A percentile compares a stretch with the other conserved stretches of the same genome.
phyloP scores from a whole-genome alignment of 2,329 filamentous ascomycete species.

The Colletotrichum siamense region DNA sequence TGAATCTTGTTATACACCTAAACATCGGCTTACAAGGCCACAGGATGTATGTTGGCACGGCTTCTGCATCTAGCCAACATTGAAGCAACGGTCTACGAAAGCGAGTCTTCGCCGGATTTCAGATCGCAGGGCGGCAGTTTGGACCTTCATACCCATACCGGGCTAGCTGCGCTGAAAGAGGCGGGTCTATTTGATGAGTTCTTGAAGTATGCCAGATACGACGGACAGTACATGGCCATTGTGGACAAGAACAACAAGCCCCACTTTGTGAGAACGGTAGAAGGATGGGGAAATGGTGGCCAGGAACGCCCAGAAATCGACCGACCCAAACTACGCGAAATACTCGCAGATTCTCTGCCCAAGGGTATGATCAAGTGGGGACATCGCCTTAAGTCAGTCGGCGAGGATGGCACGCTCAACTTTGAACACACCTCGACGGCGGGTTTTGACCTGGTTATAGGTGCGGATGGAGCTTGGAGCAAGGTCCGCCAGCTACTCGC shows the following conservation, averaged over 20 bases:
- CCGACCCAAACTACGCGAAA: conserved; percentile 45
- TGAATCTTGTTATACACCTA: background rate
- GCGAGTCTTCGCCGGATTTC: conserved; percentile 47
- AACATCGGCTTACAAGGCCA: background rate
- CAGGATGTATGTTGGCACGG: conserved; percentile 53
- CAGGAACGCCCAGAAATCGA: conserved; percentile 59
- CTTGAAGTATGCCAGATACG: conserved; percentile 53
- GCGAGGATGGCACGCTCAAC: conserved; percentile 36
- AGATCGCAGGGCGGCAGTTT: conserved; percentile 58
- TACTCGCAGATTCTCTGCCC: conserved; percentile 52
- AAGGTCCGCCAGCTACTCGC: conserved; percentile 41
- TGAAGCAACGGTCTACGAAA: conserved; percentile 55
- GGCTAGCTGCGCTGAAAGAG: conserved; percentile 55
- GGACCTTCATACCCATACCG: conserved; percentile 57
- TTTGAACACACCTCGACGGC: conserved; percentile 39
- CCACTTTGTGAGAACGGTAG: conserved; percentile 29
- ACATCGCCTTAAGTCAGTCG: conserved; percentile 44
- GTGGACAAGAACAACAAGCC: conserved; percentile 45
- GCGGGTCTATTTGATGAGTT: conserved; percentile 57
- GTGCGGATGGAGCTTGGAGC: conserved; percentile 43
- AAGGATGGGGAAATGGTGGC: conserved; percentile 28
- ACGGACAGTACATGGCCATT: conserved; percentile 55
- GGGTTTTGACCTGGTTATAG: conserved; percentile 45
- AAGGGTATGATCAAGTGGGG: conserved; percentile 51
- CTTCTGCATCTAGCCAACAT: conserved; percentile 54